phyloP scores from a whole-genome alignment of 257 asterid genomes.

The Plantago major region DNA sequence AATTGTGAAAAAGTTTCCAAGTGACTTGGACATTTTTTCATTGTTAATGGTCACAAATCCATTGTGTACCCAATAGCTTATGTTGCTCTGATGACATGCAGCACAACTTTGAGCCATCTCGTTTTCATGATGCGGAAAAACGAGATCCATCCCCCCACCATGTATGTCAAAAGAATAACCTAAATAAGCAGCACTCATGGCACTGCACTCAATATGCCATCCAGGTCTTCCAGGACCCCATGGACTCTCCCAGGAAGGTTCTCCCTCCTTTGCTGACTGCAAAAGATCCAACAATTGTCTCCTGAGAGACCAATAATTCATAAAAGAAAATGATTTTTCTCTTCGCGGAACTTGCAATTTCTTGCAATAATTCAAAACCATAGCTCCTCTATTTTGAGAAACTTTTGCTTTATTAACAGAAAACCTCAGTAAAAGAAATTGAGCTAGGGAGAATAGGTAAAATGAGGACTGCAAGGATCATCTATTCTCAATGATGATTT shows the following conservation, averaged over 20 bases:
- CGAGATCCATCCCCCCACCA: conserved; percentile 98
- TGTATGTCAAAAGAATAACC: conserved; percentile 89
- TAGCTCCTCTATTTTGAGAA: too few species aligned
- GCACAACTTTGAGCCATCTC: conserved; percentile 99
- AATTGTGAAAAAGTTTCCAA: conserved; percentile 94
- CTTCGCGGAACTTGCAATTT: too few species aligned
- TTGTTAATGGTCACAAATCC: conserved; percentile 93
- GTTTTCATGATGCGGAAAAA: conserved; percentile 97
- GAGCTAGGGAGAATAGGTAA: too few species aligned
- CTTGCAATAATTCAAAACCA: too few species aligned
- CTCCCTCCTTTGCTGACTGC: conserved; percentile 99
- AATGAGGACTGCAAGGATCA: too few species aligned
- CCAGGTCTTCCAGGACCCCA: conserved; percentile 99
- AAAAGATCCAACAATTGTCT: conserved; percentile 17
- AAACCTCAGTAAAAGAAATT: too few species aligned
- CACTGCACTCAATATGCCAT: conserved; percentile 99
- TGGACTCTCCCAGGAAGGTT: conserved; percentile 96
- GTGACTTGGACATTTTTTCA: conserved; percentile 95
- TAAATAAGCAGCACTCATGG: conserved; percentile 93
- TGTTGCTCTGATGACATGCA: conserved; percentile 62
- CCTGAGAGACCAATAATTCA: background rate
- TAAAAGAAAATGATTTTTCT: background rate
- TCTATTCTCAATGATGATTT: too few species aligned
- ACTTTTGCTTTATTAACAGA: too few species aligned
- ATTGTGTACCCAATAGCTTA: conserved; percentile 90